These are phyloP conservation scores for Erythrophleum ivorense DNA, from an alignment of 331 rosid species.

Conservation along the genomic window DNA sequence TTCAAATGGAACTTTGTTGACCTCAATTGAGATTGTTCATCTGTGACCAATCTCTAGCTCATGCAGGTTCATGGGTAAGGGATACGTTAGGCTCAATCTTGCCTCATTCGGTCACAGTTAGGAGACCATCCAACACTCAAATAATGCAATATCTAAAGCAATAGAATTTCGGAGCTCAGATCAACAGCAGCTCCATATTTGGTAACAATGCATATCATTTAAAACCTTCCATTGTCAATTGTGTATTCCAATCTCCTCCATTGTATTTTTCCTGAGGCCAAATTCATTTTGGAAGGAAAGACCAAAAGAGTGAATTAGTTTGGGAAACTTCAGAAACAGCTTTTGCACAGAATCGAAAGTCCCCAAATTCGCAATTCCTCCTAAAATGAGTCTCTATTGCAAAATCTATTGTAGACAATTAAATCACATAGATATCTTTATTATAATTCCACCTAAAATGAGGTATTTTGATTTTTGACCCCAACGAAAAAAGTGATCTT, in stretches of 20 bases:
- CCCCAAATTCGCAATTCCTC: background rate
- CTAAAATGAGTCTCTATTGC: constrained; percentile 1
- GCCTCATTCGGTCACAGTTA: background rate
- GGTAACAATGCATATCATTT: background rate
- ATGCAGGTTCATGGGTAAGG: background rate
- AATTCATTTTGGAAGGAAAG: background rate
- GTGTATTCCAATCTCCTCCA: background rate
- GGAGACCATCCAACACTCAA: constrained; percentile 1
- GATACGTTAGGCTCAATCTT: background rate
- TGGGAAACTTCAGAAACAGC: background rate
- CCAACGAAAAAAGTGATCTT: background rate
- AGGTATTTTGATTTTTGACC: background rate
- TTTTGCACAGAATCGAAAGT: background rate
- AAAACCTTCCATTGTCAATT: background rate
- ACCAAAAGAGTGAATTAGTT: background rate
- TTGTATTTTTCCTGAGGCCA: background rate
- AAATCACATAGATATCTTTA: background rate
- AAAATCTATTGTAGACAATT: background rate
- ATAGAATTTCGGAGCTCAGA: background rate
- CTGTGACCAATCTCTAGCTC: background rate
- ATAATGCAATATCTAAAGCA: background rate
- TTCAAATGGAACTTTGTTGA: background rate
- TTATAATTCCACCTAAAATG: too few relatives aligned
- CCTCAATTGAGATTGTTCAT: background rate
- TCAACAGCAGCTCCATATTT: background rate